These are phyloP conservation scores for Hypsizygus marmoreus DNA, from an alignment of 768 basidiomycete genomes.

Conservation along the genomic window DNA sequence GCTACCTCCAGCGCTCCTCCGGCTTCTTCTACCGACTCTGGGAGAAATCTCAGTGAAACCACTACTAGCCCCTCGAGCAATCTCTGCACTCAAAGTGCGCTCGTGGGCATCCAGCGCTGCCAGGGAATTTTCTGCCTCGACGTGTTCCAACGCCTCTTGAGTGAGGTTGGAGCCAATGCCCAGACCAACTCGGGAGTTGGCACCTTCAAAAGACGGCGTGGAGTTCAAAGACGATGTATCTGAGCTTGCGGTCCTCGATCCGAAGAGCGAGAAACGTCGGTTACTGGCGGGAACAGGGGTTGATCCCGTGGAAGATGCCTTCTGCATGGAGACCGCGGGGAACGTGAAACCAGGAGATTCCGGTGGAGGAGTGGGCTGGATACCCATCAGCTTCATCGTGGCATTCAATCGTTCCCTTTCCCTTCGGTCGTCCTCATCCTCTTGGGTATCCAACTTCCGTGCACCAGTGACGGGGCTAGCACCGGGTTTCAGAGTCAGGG, in stretches of 20 bases:
- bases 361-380: constrained; percentile 63
- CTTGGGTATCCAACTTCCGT: constrained; percentile 81
- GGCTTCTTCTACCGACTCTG: constrained; percentile 57
- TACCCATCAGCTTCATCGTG: constrained; percentile 94
- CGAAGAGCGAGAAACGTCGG: constrained; percentile 75
- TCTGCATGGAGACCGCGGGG: constrained; percentile 25
- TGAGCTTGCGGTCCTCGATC: constrained; percentile 44
- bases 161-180: constrained; percentile 54
- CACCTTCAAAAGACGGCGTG: constrained; percentile 31
- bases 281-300: constrained; percentile 33
- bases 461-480: constrained; percentile 55
- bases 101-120: constrained; percentile 83
- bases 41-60: constrained; percentile 80
- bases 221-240: constrained; percentile 54
- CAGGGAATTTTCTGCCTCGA: constrained; percentile 74
- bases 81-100: constrained; percentile 66
- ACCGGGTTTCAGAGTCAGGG: constrained; percentile 74
- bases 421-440: constrained; percentile 89
- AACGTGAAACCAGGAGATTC: constrained; percentile 29
- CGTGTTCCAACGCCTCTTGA: constrained; percentile 75
- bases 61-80: constrained; percentile 69
- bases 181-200: constrained; percentile 28
- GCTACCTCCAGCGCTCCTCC: constrained; percentile 63
- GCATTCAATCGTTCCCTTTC: constrained; percentile 88
- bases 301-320: constrained; percentile 25